Evolutionary conservation across 2,329 filamentous ascomycete species (phyloP).

Genomic region (Tolypocladium nubicola): DNA sequence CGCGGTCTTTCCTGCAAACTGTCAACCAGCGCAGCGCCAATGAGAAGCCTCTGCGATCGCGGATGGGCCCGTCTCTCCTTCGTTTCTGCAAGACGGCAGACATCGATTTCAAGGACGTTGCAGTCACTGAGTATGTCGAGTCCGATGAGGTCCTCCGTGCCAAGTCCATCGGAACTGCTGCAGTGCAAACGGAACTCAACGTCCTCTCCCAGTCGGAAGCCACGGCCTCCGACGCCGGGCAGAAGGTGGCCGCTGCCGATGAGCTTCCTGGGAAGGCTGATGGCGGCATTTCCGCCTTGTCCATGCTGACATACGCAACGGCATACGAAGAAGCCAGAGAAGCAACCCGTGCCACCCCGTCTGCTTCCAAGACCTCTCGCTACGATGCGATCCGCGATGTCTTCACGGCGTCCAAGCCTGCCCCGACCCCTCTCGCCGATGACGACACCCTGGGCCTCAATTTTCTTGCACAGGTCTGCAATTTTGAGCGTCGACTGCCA

Average conservation of each 20-base stretch:
- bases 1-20: slow-evolving; percentile 29
- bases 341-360: slow-evolving; percentile 11
- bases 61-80: slow-evolving; percentile 22
- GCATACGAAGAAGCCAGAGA: slow-evolving; percentile 20
- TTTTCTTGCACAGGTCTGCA: slow-evolving; percentile 23
- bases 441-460: slow-evolving; percentile 17
- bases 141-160: slow-evolving; percentile 21
- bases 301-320: slow-evolving; percentile 19
- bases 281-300: slow-evolving; percentile 17
- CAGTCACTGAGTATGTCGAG: slow-evolving; percentile 20
- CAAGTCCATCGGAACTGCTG: slow-evolving; percentile 24
- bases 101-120: slow-evolving; percentile 21
- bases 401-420: slow-evolving; percentile 26
- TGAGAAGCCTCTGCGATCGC: slow-evolving; percentile 21
- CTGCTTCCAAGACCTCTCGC: slow-evolving; percentile 19
- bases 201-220: slow-evolving; percentile 16
- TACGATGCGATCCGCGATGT: slow-evolving; percentile 31
- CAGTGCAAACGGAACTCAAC: slow-evolving; percentile 19
- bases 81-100: slow-evolving; percentile 26
- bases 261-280: slow-evolving; percentile 12
- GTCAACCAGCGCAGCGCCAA: slow-evolving; percentile 21
- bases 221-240: slow-evolving; percentile 12
- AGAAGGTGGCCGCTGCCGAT: slow-evolving; percentile 14
- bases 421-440: slow-evolving; percentile 13
- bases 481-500: slow-evolving; percentile 16